Evolutionary conservation across 1,284 basidiomycete species (phyloP), one percentile per base, ranked within the genome.

Genomic region (Trichosporon sp.): DNA sequence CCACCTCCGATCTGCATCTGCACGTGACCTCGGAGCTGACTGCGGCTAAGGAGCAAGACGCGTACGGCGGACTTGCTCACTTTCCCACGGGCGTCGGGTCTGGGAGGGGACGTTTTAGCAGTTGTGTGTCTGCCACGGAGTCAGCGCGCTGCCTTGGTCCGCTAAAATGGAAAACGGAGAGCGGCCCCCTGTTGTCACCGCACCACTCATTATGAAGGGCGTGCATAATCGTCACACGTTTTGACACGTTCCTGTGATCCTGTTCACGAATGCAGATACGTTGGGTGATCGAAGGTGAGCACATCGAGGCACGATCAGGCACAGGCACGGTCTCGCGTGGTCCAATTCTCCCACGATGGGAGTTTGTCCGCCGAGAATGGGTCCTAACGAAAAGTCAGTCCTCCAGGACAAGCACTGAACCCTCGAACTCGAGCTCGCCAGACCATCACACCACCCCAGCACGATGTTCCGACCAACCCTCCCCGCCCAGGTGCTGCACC

Each of bases 401-500:
- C 35, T 6, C 31, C 61, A 1, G 2, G 8, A 26, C 21, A 61
- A n/a, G 14, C 35, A 16, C 32, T 16, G 4, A 11, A 16, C 35
- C 16, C 6, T n/a, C 40, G 10, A 31, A 4, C 26, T 46, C 68
- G 4, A 11, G 40, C 40, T 26, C 26, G 26, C 26, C 40, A 43
- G 40, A 48, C 63, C 35, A 40, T 16, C 1, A 19, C 48, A 51
- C 59, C 40, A 59, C 16, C 73, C 73, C 37, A 71, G 74, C 65
- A 32, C 56, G 31, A 61, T 61, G 56, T 61, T 61, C 56, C 56
- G 56, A 35, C 71, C 71, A 63, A 19, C 63, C 56, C 67, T 75
- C 59, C 63, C 70, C 26, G 72, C 79, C 19, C 73, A 74, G 7
- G 78, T 81, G 6, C 65, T 80, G 11, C 80, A 81, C 68, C 76